These are phyloP conservation scores for Pholiota adiposa DNA, from an alignment of 1,284 basidiomycete species.

Conservation along the genomic window DNA sequence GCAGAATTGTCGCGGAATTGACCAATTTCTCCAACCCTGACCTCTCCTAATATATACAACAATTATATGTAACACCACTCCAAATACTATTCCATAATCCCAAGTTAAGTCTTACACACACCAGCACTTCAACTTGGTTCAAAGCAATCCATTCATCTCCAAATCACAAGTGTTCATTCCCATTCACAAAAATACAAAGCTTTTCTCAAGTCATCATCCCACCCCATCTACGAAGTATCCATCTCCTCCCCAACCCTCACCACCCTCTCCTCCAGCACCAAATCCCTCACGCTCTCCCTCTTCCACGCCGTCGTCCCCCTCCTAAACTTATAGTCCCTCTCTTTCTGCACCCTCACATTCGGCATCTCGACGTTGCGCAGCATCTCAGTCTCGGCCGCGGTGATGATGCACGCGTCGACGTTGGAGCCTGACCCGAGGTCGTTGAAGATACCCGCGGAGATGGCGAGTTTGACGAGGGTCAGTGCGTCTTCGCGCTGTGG, in stretches of 20 bases:
- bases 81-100: no score
- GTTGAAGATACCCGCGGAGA: slow-evolving; percentile 98
- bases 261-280: slow-evolving; percentile 77
- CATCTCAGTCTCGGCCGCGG: slow-evolving; percentile 82
- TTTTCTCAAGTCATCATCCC: no score
- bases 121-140: no score
- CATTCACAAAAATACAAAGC: no score
- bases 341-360: slow-evolving; percentile 87
- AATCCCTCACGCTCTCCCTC: slow-evolving; percentile 73
- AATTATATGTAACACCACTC: no score
- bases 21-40: no score
- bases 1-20: no score
- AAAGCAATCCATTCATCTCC: no score
- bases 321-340: slow-evolving; percentile 84
- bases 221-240: slow-evolving; percentile 61
- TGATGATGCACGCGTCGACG: slow-evolving; percentile 96
- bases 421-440: slow-evolving; percentile 98
- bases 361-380: slow-evolving; percentile 90
- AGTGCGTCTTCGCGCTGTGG: slow-evolving; percentile 82
- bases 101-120: no score
- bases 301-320: slow-evolving; percentile 89
- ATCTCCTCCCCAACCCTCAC: slow-evolving; percentile 67
- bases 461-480: slow-evolving; percentile 83
- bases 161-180: no score
- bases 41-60: no score